These are phyloP conservation scores for Rhizophagus prolifer DNA, from an alignment of 192 early-diverging fungal species.

Conservation along the genomic window DNA sequence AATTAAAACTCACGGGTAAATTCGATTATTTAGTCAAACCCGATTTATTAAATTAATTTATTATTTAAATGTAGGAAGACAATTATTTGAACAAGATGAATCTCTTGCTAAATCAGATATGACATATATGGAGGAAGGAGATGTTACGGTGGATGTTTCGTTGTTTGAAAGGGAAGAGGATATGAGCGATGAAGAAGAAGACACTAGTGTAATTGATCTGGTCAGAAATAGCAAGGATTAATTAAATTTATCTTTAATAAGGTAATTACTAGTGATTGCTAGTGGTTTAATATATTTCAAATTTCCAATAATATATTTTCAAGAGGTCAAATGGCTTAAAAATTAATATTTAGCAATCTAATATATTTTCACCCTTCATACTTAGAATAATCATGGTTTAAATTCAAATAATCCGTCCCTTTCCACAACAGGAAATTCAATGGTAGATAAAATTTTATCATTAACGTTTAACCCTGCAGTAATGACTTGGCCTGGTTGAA, in stretches of 20 bases:
- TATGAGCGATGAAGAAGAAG: conserved; percentile 62
- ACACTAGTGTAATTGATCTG: conserved; percentile 48
- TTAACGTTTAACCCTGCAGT: conserved; percentile 62
- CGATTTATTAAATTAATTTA: background rate
- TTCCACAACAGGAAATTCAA: conserved; percentile 50
- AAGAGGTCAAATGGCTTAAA: too few species aligned
- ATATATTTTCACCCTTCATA: too few species aligned
- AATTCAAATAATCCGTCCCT: conserved; percentile 29
- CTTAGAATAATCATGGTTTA: background rate
- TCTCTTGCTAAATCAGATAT: conserved; percentile 81
- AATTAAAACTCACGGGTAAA: conserved; percentile 48
- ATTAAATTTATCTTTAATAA: background rate
- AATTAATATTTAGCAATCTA: too few species aligned
- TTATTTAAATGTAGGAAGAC: conserved; percentile 57
- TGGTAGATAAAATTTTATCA: conserved; percentile 45
- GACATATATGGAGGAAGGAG: conserved; percentile 79
- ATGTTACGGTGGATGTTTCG: conserved; percentile 79
- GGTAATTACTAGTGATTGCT: background rate
- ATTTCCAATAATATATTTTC: too few species aligned
- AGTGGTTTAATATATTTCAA: background rate
- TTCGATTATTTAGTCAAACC: background rate
- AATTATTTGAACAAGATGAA: conserved; percentile 91
- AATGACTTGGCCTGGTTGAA: conserved; percentile 76
- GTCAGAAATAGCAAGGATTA: conserved; percentile 13
- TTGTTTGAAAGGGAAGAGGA: conserved; percentile 68